These are phyloP conservation scores for Gymnopilus junonius DNA, from an alignment of 768 basidiomycete genomes.

Conservation along the genomic window DNA sequence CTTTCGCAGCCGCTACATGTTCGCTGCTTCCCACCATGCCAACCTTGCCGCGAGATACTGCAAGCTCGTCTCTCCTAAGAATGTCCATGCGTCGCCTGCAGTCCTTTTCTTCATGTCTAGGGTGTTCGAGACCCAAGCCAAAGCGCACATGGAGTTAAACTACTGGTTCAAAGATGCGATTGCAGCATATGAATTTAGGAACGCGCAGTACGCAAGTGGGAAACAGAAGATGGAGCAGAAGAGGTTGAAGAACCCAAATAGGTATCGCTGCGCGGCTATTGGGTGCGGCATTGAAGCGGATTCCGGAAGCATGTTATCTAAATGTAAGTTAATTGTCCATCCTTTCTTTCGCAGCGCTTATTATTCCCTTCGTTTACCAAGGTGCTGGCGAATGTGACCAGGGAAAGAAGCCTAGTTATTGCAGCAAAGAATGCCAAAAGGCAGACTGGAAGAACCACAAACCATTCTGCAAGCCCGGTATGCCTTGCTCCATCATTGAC, in stretches of 20 bases:
- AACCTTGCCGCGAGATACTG: slow-evolving; percentile 5
- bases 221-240: slow-evolving; percentile 23
- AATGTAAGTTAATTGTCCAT: slow-evolving; percentile 20
- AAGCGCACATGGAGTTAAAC: slow-evolving; percentile 14
- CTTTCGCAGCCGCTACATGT: slow-evolving; percentile 8
- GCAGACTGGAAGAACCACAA: slow-evolving; percentile 41
- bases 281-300: slow-evolving; percentile 32
- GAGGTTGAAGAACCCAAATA: slow-evolving; percentile 27
- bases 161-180: slow-evolving; percentile 25
- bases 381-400: slow-evolving; percentile 22
- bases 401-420: slow-evolving; percentile 37
- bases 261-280: slow-evolving; percentile 33
- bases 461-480: slow-evolving; percentile 36
- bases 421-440: slow-evolving; percentile 33
- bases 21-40: slow-evolving; percentile 18
- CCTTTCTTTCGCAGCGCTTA: neutral
- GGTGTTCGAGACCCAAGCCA: slow-evolving; percentile 16
- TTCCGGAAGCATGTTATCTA: slow-evolving; percentile 26
- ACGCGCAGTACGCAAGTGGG: slow-evolving; percentile 20
- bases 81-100: slow-evolving; percentile 2
- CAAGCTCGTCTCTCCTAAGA: neutral
- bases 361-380: neutral
- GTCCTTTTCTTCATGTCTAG: slow-evolving; percentile 26
- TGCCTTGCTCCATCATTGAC: slow-evolving; percentile 34
- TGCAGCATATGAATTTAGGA: slow-evolving; percentile 22